A percentile compares a stretch with the other conserved stretches of the same genome.
phyloP scores from a whole-genome alignment of 2,329 filamentous ascomycete species.

The Trichophyton mentagrophytes region DNA sequence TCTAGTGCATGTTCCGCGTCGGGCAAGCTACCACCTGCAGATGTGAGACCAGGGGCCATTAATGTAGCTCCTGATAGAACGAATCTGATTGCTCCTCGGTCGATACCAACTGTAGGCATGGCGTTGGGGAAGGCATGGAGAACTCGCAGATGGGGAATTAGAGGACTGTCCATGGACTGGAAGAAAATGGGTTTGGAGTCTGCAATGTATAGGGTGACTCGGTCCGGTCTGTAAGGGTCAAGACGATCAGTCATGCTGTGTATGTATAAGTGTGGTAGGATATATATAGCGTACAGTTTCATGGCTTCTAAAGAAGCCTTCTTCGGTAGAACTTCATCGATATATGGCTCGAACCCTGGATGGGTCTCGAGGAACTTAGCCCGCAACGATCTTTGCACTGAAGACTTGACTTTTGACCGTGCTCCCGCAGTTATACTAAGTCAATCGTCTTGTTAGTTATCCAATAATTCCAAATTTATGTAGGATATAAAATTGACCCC shows the following conservation, averaged over 20 bases:
- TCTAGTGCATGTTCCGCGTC: slow-evolving; percentile 50
- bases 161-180: slow-evolving; percentile 63
- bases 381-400: slow-evolving; percentile 76
- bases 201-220: slow-evolving; percentile 76
- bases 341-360: slow-evolving; percentile 71
- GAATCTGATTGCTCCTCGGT: slow-evolving; percentile 92
- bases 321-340: slow-evolving; percentile 91
- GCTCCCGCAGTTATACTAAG: slow-evolving; percentile 11
- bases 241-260: background rate
- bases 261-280: background rate
- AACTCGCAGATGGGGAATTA: slow-evolving; percentile 78
- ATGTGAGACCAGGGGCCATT: slow-evolving; percentile 91
- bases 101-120: slow-evolving; percentile 77
- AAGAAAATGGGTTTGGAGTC: slow-evolving; percentile 73
- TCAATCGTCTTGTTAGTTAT: slow-evolving; percentile 7
- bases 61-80: slow-evolving; percentile 85
- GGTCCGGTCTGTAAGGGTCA: slow-evolving; percentile 52
- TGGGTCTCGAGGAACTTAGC: slow-evolving; percentile 71
- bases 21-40: slow-evolving; percentile 66
- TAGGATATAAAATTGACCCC: background rate
- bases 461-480: background rate
- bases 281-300: slow-evolving; percentile 50
- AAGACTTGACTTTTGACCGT: slow-evolving; percentile 87
- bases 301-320: slow-evolving; percentile 81
- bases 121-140: slow-evolving; percentile 79